These are phyloP conservation scores for Onygenales sp. DNA, from an alignment of 2,329 filamentous ascomycete genomes.

Conservation along the genomic window DNA sequence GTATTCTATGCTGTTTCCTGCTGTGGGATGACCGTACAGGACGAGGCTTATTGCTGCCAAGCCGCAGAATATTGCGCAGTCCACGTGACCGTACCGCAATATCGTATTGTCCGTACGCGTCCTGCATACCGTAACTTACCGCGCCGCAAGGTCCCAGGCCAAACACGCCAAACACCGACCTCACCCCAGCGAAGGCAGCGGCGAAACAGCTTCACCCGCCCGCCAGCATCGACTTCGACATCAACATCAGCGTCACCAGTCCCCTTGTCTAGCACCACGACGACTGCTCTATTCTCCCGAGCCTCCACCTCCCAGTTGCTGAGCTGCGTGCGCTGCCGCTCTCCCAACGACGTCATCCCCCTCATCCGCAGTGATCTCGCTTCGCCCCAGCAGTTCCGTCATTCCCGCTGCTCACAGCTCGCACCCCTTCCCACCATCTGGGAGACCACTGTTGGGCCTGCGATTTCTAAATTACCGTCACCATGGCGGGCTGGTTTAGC, in stretches of 20 bases:
- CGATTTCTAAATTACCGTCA: slow-evolving; percentile 29
- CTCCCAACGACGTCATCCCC: neutral
- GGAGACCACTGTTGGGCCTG: neutral
- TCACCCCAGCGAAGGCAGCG: neutral
- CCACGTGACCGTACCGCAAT: neutral
- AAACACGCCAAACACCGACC: neutral
- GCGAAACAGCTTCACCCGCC: neutral
- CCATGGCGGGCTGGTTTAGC: slow-evolving; percentile 95
- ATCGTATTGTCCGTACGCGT: neutral
- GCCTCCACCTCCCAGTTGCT: neutral
- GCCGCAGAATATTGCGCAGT: no score
- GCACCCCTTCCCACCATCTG: neutral
- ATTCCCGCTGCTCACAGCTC: neutral
- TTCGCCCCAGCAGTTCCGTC: neutral
- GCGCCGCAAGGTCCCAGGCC: neutral
- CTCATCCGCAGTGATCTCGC: neutral
- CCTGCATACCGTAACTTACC: neutral
- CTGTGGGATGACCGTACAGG: no score
- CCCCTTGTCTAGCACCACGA: neutral
- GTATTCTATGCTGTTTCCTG: neutral
- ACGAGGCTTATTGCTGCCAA: no score
- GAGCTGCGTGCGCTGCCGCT: neutral
- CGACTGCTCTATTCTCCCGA: neutral
- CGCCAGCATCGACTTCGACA: neutral
- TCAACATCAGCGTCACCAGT: neutral